Evolutionary conservation across 2,329 filamentous ascomycete species (phyloP).

Genomic region (Xylariaceae sp.): DNA sequence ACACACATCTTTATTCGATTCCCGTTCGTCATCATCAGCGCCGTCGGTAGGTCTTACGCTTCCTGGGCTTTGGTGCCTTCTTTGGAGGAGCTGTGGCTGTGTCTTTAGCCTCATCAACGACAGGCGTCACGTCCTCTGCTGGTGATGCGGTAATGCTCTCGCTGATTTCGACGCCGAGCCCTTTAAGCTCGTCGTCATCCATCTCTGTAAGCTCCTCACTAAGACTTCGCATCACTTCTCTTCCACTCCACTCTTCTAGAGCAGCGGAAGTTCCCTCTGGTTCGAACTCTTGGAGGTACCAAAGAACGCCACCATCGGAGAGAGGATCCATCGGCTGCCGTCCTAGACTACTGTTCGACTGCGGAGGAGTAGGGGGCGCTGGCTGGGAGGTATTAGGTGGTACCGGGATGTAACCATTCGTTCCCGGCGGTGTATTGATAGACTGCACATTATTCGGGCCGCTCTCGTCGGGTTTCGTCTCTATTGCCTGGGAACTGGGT

Average conservation of each 20-base stretch:
- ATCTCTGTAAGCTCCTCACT: conserved; percentile 89
- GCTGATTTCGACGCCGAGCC: conserved; percentile 53
- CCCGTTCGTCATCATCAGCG: conserved; percentile 13
- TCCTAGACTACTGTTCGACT: conserved; percentile 54
- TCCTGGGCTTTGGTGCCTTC: conserved; percentile 26
- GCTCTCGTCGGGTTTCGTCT: conserved; percentile 25
- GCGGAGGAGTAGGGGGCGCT: conserved; percentile 60
- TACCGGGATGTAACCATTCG: conserved; percentile 40
- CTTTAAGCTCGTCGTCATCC: conserved; percentile 82
- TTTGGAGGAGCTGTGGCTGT: conserved; percentile 24
- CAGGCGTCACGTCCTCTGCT: conserved; percentile 20
- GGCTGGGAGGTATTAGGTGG: conserved; percentile 30
- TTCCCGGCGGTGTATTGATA: conserved; percentile 43
- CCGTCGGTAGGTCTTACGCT: conserved; percentile 27
- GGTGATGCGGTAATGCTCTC: conserved; percentile 40
- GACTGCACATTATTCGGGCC: conserved; percentile 30
- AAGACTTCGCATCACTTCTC: conserved; percentile 60
- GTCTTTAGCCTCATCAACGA: conserved; percentile 20
- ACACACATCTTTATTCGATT: too few species aligned
- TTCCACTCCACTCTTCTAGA: conserved; percentile 67
- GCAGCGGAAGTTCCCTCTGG: conserved; percentile 73
- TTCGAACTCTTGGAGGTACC: conserved; percentile 80
- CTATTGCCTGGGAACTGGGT: conserved; percentile 15
- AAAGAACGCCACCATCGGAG: conserved; percentile 70
- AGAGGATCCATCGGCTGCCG: conserved; percentile 49